phyloP scores from a whole-genome alignment of 345 rosid genomes.

The Populus tremula region DNA sequence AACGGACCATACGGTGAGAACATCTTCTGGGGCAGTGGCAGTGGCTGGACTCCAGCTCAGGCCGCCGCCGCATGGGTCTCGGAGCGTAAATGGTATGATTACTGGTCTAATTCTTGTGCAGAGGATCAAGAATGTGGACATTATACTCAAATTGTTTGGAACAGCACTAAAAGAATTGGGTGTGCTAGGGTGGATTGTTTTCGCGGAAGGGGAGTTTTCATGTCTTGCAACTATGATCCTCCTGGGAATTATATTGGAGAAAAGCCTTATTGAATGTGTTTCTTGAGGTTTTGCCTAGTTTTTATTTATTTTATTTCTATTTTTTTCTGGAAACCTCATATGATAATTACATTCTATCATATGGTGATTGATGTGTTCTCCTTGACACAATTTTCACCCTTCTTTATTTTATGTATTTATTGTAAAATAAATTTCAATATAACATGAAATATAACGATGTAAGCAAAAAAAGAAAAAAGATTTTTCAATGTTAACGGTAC shows the following conservation, averaged over 20 bases:
- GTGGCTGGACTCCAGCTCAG: conserved; percentile 60
- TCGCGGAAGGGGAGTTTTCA: conserved; percentile 63
- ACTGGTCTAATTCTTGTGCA: conserved; percentile 57
- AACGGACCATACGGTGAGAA: conserved; percentile 89
- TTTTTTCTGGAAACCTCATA: neutral
- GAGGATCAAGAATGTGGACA: conserved; percentile 70
- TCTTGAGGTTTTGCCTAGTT: neutral
- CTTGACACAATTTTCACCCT: no score
- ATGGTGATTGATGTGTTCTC: no score
- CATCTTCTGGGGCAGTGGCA: conserved; percentile 92
- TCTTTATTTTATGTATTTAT: neutral
- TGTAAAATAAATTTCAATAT: neutral
- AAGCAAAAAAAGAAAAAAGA: no score
- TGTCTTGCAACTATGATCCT: conserved; percentile 91
- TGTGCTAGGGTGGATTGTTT: conserved; percentile 61
- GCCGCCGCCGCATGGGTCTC: conserved; percentile 65
- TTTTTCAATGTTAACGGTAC: neutral
- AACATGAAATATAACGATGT: neutral
- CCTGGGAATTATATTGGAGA: conserved; percentile 90
- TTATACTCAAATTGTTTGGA: conserved; percentile 90
- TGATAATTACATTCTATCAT: neutral
- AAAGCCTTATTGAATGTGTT: conserved; percentile 57
- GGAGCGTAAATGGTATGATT: conserved; percentile 54
- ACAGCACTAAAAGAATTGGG: conserved; percentile 53
- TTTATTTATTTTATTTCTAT: neutral